Base-by-base conservation (phyloP, 1,284 basidiomycete genomes). In the Rhizopogon parksii region DNA sequence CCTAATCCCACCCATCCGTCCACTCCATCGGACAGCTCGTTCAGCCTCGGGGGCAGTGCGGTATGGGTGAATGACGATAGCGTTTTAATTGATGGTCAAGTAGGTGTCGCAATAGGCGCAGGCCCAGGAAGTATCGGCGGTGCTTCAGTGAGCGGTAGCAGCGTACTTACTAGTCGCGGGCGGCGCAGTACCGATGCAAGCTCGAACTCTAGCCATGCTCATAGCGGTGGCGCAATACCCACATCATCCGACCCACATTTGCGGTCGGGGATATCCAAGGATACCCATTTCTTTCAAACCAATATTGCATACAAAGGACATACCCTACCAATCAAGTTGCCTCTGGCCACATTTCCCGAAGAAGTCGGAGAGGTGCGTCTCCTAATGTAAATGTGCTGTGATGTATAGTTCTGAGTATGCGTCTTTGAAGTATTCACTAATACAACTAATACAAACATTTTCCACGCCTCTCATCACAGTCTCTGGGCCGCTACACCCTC, bases 231-330 rank as follows among this genome's bases (percentile, higher is more conserved):
- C 19, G 52, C 65, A 14, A 68, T 70, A 52, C 71, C 72, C 43
- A 65, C 74, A 12, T 68, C 73, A 40, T 67, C 66, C 52, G 77
- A 79, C 52, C 61, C 68, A 24, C 68, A 73, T 50, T 56, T 68
- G 37, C 72, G 78, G 51, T 69, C 77, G 53, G 77, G 77, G 15
- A 60, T 82, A 54, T 76, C 81, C 21, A 87, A 88, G 59, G 95
- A 98, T 75, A 97, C 94, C 40, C 94, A 96, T 67, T 95, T 89
- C 63, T 96, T 83, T 69, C 86, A 94, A 62, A 91, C 93, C 0
- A 78, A 79, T 8, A 87, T 95, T 50, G 78, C 76, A 25, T 96
- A 93, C 68, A 84, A 83, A 64, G 77, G 82, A 54, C 81, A 91
- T 55, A 79, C 80, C 17, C 68, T 95, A 32, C 92, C 92, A 8